Evolutionary conservation across 2,329 filamentous ascomycete genomes (phyloP).

Genomic region (Bipolaris oryzae): DNA sequence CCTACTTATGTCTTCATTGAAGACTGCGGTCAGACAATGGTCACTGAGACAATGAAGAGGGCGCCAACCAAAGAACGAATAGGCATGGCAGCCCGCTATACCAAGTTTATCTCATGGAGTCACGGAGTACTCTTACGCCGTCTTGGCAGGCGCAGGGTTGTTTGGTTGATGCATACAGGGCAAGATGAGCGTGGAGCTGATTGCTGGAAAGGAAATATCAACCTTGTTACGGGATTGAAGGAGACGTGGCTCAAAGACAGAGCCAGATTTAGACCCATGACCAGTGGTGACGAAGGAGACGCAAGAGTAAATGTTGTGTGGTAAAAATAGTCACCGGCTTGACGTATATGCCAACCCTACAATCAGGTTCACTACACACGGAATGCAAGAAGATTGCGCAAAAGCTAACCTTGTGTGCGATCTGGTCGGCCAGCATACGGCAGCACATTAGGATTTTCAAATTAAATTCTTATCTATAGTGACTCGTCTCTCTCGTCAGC

Average conservation of each 20-base stretch:
- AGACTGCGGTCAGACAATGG: conserved; percentile 1
- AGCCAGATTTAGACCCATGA: not conserved
- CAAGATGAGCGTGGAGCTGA: not conserved
- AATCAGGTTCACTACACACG: too few species aligned
- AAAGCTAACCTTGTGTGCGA: too few species aligned
- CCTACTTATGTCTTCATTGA: not conserved
- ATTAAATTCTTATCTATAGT: too few species aligned
- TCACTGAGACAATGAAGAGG: not conserved
- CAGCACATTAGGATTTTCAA: too few species aligned
- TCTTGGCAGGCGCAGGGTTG: not conserved
- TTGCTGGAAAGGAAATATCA: not conserved
- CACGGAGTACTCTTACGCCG: not conserved
- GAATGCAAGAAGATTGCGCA: too few species aligned
- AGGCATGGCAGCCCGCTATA: not conserved
- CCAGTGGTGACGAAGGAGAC: not conserved
- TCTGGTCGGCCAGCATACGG: too few species aligned
- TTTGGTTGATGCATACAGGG: not conserved
- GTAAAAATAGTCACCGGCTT: too few species aligned
- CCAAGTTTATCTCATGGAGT: not conserved
- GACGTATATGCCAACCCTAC: too few species aligned
- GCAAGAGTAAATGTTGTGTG: not conserved
- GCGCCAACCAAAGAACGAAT: not conserved
- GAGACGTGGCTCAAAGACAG: not conserved
- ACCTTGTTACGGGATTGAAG: not conserved
- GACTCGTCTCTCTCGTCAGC: too few species aligned